Evolutionary conservation across 2,329 filamentous ascomycete species (phyloP).

Genomic region (Leptoxyphium fumago): DNA sequence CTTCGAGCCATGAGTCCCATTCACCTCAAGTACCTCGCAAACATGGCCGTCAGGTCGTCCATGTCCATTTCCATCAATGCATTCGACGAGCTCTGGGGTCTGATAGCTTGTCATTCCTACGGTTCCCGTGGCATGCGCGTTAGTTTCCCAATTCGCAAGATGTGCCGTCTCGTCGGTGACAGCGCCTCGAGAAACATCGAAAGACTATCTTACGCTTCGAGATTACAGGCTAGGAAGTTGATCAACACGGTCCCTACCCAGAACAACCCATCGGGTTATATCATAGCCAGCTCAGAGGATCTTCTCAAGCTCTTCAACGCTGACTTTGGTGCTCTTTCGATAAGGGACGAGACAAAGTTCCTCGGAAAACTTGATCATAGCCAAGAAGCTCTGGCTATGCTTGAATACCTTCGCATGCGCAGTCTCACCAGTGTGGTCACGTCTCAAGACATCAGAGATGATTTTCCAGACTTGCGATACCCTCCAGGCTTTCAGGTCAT

Average conservation of each 20-base stretch:
- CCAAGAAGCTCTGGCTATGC: constrained; percentile 68
- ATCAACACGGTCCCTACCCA: constrained; percentile 75
- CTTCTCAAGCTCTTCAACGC: constrained; percentile 71
- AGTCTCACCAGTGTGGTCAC: constrained; percentile 60
- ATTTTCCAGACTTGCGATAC: constrained; percentile 73
- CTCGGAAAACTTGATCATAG: constrained; percentile 59
- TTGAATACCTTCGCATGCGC: constrained; percentile 71
- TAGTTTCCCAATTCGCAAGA: constrained; percentile 79
- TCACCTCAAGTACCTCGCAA: constrained; percentile 69
- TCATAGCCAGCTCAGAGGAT: constrained; percentile 78
- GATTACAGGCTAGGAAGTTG: constrained; percentile 71
- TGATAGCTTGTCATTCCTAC: constrained; percentile 77
- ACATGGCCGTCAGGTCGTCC: constrained; percentile 85
- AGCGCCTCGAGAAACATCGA: constrained; percentile 79
- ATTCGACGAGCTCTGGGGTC: constrained; percentile 72
- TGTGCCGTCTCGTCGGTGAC: constrained; percentile 78
- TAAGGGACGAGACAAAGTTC: constrained; percentile 78
- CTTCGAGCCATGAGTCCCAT: constrained; percentile 83
- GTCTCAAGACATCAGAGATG: constrained; percentile 58
- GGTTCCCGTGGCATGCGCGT: constrained; percentile 71
- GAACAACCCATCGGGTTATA: constrained; percentile 74
- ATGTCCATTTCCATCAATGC: constrained; percentile 92
- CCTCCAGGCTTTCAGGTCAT: constrained; percentile 64
- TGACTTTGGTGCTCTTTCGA: constrained; percentile 73
- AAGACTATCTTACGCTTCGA: constrained; percentile 68